A percentile compares a stretch with the other conserved stretches of the same genome.
Evolutionary conservation across 208 protist species (phyloP).

Genomic region (Eutreptiella sp.): DNA sequence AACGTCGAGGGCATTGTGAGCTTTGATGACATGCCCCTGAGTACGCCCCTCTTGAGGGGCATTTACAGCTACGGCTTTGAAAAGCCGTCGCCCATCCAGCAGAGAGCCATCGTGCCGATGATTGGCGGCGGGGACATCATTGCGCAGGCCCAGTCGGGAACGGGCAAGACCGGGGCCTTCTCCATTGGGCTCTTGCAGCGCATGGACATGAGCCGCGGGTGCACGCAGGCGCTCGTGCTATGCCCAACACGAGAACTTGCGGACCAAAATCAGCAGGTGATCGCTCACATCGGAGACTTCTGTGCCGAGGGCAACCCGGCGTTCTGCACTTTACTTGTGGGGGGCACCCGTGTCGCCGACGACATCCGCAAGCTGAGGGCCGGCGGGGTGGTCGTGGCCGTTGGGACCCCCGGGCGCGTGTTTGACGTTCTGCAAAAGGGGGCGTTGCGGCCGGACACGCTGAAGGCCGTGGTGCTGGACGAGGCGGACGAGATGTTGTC

Average conservation of each 20-base stretch:
- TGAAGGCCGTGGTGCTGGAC: constrained; percentile 82
- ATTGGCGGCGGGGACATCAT: constrained; percentile 60
- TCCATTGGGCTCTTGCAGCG: constrained; percentile 54
- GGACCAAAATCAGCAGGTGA: constrained; percentile 63
- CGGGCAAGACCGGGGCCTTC: constrained; percentile 89
- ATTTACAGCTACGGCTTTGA: constrained; percentile 85
- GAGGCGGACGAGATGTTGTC: constrained; percentile 89
- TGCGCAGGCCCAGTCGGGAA: constrained; percentile 76
- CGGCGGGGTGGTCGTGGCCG: constrained; percentile 57
- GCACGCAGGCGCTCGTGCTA: constrained; percentile 69
- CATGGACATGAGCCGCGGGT: constrained; percentile 37
- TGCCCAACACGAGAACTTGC: constrained; percentile 82
- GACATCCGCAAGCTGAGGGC: constrained; percentile 58
- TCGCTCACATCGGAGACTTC: constrained; percentile 23
- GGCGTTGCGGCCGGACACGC: constrained; percentile 43
- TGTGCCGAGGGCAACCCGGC: constrained; percentile 1
- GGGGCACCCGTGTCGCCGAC: constrained; percentile 63
- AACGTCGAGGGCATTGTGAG: no score
- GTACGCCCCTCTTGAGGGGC: constrained; percentile 70
- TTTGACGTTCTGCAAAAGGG: constrained; percentile 71
- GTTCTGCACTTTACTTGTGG: constrained; percentile 25
- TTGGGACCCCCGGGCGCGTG: constrained; percentile 85
- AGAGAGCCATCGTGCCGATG: constrained; percentile 56
- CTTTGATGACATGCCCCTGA: constrained; percentile 80
- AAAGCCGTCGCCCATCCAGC: constrained; percentile 77